Evolutionary conservation across 306 rosid genomes (phyloP), one percentile per base, ranked within the genome.

Genomic region (Fragaria vesca): DNA sequence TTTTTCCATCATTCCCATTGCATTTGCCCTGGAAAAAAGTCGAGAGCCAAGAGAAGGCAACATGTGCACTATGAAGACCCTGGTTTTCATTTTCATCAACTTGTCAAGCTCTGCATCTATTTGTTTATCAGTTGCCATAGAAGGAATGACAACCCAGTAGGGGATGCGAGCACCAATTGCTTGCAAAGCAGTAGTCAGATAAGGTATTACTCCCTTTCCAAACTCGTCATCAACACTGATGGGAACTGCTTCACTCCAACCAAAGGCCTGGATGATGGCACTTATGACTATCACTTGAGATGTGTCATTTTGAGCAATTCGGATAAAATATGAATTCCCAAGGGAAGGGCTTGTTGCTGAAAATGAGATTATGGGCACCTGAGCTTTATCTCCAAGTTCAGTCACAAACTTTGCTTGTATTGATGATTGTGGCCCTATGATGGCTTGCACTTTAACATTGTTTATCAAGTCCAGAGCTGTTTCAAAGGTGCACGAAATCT

Each of bases 21-120:
- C 70, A 1, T 40, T 65, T 5, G 94, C 91, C 24, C 82, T 71
- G 16, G 61, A 9, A 21, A 91, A 88, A 2, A 91, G 13, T 2
- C 81, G 69, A 80, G 78, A 62, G 2, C 90, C 89, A 0, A 90
- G 75, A 46, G 0, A 0, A 1, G 75, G 42, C 2, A n/a, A 0
- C 90, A 89, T 84, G 75, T 91, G 94, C 24, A 85, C 87, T 32
- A 91, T 46, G 42, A 91, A 89, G n/a, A 91, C 90, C 73, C 87
- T 79, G 3, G 86, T 84, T 51, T 74, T 75, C 89, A 83, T 81
- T 3, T 82, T 74, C 88, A 68, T 88, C 48, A 89, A 51, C 73
- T 85, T 83, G 21, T 67, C 63, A 12, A 91, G 96, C 76, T 89
- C 90, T 66, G 0, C 8, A 24, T 2, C 57, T 3, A 91, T 87